These are phyloP conservation scores for Picea sitchensis DNA, from an alignment of 75 land plant species.

Conservation along the genomic window DNA sequence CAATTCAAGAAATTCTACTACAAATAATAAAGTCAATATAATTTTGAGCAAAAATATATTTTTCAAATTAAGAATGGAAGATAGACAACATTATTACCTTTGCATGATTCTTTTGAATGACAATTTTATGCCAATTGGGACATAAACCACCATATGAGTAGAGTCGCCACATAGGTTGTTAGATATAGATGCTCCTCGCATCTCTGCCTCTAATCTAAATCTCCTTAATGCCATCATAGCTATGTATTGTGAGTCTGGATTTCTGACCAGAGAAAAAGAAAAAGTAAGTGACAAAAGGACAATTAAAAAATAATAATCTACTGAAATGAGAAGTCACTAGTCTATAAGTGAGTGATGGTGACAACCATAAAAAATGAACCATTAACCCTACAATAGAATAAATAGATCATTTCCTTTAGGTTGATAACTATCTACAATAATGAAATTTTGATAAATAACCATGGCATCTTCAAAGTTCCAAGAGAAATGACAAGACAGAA, in stretches of 20 bases:
- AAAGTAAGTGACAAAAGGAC: background rate
- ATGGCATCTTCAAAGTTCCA: background rate
- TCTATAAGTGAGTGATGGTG: background rate
- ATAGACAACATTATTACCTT: background rate
- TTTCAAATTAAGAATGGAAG: background rate
- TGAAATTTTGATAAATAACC: background rate
- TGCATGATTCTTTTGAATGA: background rate
- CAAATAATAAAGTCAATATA: background rate
- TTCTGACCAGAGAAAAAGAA: conserved; percentile 5
- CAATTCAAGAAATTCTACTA: background rate
- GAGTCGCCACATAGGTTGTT: background rate
- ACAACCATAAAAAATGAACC: too few relatives aligned
- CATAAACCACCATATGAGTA: conserved; percentile 16
- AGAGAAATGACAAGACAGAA: background rate
- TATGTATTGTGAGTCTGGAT: conserved; percentile 16
- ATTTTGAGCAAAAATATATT: background rate
- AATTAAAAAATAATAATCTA: background rate
- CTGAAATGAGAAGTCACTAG: background rate
- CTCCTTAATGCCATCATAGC: conserved; percentile 12
- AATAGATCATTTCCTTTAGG: background rate
- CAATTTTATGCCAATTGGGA: conserved; percentile 4
- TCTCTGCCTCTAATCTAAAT: conserved; percentile 11
- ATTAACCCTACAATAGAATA: too few relatives aligned
- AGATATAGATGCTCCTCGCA: conserved; percentile 18
- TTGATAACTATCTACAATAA: background rate